phyloP scores from a whole-genome alignment of 2,329 filamentous ascomycete genomes.

The Microcyclosporella mali region DNA sequence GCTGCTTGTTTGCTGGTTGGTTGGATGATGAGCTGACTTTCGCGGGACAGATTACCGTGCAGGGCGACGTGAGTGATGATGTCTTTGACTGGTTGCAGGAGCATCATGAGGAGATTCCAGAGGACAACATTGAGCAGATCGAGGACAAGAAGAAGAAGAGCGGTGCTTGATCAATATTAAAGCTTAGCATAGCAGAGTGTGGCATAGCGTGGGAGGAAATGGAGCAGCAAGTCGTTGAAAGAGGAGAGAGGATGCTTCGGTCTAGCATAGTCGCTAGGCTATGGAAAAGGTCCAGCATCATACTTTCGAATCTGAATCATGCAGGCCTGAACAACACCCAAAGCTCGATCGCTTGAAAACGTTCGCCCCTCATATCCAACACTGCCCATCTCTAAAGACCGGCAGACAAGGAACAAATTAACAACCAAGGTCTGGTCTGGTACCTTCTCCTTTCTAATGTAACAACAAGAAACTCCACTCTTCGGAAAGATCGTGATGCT shows the following conservation, averaged over 20 bases:
- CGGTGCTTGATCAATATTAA: not conserved
- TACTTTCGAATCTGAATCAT: not conserved
- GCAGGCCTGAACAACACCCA: not conserved
- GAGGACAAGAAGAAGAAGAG: slow-evolving; percentile 93
- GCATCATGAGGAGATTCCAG: slow-evolving; percentile 82
- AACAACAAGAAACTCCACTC: not conserved
- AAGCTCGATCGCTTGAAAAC: not conserved
- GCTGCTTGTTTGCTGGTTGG: too few species aligned
- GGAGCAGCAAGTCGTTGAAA: not conserved
- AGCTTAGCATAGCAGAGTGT: not conserved
- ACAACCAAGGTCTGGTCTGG: too few species aligned
- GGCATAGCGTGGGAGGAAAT: not conserved
- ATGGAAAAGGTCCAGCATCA: too few species aligned
- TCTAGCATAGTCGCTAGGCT: too few species aligned
- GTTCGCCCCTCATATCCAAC: not conserved
- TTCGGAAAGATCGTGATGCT: not conserved
- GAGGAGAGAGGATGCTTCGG: not conserved
- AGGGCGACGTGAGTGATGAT: slow-evolving; percentile 94
- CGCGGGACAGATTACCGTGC: slow-evolving; percentile 65
- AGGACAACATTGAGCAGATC: slow-evolving; percentile 89
- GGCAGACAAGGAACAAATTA: not conserved
- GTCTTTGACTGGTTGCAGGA: slow-evolving; percentile 85
- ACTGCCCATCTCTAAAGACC: not conserved
- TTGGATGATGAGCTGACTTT: too few species aligned
- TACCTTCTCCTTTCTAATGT: not conserved